Percentiles rank a stretch among this genome's conserved stretches.
phyloP scores from a whole-genome alignment of 176 grass and related monocot genomes.

The Tillandsia fasciculata region DNA sequence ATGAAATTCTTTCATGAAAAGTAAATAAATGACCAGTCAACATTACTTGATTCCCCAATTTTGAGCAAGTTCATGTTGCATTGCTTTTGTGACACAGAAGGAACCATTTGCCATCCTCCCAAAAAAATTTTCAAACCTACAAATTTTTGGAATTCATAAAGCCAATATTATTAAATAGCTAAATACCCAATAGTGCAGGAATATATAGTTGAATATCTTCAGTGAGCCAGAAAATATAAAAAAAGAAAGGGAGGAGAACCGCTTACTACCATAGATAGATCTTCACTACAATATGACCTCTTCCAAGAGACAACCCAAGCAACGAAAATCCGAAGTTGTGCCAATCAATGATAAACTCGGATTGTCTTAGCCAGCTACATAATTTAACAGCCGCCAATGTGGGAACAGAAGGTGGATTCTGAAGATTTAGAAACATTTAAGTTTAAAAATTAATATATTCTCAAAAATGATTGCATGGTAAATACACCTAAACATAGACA shows the following conservation, averaged over 20 bases:
- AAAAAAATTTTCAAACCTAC: slow-evolving; percentile 92
- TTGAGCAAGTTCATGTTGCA: slow-evolving; percentile 96
- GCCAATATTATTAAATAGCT: background rate
- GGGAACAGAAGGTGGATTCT: slow-evolving; percentile 99
- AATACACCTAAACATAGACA: background rate
- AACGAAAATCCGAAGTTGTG: slow-evolving; percentile 97
- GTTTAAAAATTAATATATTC: slow-evolving; percentile 2
- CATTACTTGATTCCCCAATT: slow-evolving; percentile 92
- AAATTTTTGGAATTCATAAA: slow-evolving; percentile 10
- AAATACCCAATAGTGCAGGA: background rate
- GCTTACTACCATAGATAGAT: slow-evolving; percentile 68
- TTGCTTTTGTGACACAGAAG: slow-evolving; percentile 90
- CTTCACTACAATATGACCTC: slow-evolving; percentile 89
- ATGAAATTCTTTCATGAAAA: background rate
- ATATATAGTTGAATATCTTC: background rate
- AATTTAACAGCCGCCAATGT: slow-evolving; percentile 90
- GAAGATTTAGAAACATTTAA: slow-evolving; percentile 20
- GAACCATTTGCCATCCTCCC: slow-evolving; percentile 72
- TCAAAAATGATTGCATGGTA: background rate
- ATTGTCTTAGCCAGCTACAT: slow-evolving; percentile 62
- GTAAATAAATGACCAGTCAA: slow-evolving; percentile 14
- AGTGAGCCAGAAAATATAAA: background rate
- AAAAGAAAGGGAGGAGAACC: background rate
- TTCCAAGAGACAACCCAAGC: slow-evolving; percentile 71
- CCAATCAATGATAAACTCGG: slow-evolving; percentile 95